These are phyloP conservation scores for Silene latifolia DNA, from an alignment of 148 eudicot genomes.

Conservation along the genomic window DNA sequence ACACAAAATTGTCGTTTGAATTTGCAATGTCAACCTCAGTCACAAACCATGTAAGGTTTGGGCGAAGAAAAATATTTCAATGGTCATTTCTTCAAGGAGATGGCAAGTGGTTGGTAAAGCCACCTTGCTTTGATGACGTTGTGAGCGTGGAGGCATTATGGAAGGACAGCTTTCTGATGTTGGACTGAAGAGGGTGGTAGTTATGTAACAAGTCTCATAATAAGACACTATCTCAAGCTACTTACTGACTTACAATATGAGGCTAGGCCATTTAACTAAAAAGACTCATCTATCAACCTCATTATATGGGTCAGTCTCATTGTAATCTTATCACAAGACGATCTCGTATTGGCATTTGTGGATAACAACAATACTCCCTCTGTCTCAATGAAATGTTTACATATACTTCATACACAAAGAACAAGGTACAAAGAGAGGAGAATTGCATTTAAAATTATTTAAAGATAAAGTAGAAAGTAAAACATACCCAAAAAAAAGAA, in stretches of 20 bases:
- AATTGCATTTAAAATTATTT: too few species aligned
- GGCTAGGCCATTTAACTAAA: background rate
- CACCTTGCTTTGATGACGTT: background rate
- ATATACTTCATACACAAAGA: too few species aligned
- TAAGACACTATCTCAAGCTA: background rate
- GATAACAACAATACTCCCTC: too few species aligned
- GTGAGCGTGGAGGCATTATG: background rate
- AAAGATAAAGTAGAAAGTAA: too few species aligned
- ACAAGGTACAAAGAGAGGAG: too few species aligned
- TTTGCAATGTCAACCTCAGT: too few species aligned
- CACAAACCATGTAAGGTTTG: too few species aligned
- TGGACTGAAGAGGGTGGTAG: background rate
- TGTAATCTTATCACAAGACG: background rate
- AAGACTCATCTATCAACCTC: too few species aligned
- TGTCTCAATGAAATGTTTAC: too few species aligned
- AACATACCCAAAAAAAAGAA: too few species aligned
- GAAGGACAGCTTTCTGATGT: background rate
- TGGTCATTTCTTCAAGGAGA: background rate
- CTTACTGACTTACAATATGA: background rate
- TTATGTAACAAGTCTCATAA: too few species aligned
- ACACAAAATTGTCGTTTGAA: too few species aligned
- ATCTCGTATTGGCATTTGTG: background rate
- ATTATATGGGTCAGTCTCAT: background rate
- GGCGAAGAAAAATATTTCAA: background rate
- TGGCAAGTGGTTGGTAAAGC: background rate